phyloP scores from a whole-genome alignment of 2,329 filamentous ascomycete genomes.

The Phoma sp. region DNA sequence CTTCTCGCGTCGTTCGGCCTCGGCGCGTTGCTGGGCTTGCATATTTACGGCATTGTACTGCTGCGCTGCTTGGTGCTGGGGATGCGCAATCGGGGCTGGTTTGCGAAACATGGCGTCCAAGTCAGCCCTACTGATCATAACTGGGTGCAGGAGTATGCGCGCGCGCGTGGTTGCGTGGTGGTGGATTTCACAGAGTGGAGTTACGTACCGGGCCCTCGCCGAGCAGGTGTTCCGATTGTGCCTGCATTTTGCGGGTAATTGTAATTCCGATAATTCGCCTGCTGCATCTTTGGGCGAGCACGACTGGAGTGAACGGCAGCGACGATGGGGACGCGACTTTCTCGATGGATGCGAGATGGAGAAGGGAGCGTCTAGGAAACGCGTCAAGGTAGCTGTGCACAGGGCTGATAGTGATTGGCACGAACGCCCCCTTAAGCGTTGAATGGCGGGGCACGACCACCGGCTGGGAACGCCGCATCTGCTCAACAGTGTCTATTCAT shows the following conservation, averaged over 20 bases:
- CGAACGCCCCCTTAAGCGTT: slow-evolving; percentile 18
- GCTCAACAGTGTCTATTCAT: slow-evolving; percentile 11
- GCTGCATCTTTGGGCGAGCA: slow-evolving; percentile 48
- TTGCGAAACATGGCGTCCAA: slow-evolving; percentile 53
- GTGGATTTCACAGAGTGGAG: slow-evolving; percentile 20
- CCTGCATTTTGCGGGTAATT: slow-evolving; percentile 32
- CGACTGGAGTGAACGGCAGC: slow-evolving; percentile 31
- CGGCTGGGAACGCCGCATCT: slow-evolving; percentile 17
- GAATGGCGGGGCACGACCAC: slow-evolving; percentile 14
- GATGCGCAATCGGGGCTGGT: slow-evolving; percentile 52
- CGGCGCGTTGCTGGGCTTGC: slow-evolving; percentile 54
- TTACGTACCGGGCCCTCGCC: slow-evolving; percentile 53
- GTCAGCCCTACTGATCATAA: slow-evolving; percentile 57
- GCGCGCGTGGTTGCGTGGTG: slow-evolving; percentile 2
- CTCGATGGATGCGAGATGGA: slow-evolving; percentile 19
- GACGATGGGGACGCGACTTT: slow-evolving; percentile 34
- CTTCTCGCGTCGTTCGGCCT: slow-evolving; percentile 64
- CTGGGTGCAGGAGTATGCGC: slow-evolving; percentile 13
- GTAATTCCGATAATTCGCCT: slow-evolving; percentile 53
- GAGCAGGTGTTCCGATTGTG: slow-evolving; percentile 39
- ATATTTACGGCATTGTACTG: slow-evolving; percentile 48
- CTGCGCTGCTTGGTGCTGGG: slow-evolving; percentile 59
- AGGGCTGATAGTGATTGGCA: slow-evolving; percentile 21
- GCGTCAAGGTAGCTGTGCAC: slow-evolving; percentile 19
- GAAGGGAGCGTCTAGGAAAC: slow-evolving; percentile 15